Conservation (phyloP, 2,329 filamentous ascomycete genomes). For the Penicillium nordicum region DNA sequence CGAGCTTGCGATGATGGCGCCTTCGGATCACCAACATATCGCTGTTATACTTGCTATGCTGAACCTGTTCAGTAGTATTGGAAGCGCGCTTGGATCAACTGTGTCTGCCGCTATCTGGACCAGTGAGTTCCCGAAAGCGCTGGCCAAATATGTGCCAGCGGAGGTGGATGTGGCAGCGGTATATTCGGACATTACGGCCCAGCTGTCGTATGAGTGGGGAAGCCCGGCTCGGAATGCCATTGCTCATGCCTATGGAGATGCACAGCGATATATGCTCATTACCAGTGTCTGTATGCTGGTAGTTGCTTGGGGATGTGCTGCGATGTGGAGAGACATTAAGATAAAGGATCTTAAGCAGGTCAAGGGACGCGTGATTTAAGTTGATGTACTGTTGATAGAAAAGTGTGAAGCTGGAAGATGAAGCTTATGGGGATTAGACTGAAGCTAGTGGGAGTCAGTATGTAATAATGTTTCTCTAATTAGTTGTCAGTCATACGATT, state of each 20-base stretch:
- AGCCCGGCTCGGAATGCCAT: constrained; percentile 44
- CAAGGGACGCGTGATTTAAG: constrained; percentile 3
- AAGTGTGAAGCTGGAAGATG: neutral
- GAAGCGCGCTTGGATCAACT: constrained; percentile 15
- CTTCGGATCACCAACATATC: constrained; percentile 16
- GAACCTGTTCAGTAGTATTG: constrained; percentile 14
- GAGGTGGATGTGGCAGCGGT: neutral
- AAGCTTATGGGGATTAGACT: neutral
- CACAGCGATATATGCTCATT: constrained; percentile 48
- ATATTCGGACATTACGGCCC: constrained; percentile 2
- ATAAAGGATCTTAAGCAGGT: constrained; percentile 7
- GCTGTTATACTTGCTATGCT: constrained; percentile 17
- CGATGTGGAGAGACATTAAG: constrained; percentile 4
- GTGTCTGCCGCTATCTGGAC: constrained; percentile 23
- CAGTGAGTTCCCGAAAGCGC: constrained; percentile 12
- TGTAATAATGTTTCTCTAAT: neutral
- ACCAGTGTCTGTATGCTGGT: constrained; percentile 48
- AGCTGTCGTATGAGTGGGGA: constrained; percentile 23
- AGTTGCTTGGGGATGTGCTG: constrained; percentile 31
- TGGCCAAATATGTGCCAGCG: neutral
- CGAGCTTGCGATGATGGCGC: constrained; percentile 19
- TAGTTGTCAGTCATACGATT: neutral
- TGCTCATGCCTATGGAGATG: constrained; percentile 44
- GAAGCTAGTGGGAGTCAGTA: neutral
- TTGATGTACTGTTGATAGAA: neutral